Evolutionary conservation across 176 grass and related monocot genomes (phyloP), one percentile per base, ranked within the genome.

Genomic region (Oryza glaberrima): DNA sequence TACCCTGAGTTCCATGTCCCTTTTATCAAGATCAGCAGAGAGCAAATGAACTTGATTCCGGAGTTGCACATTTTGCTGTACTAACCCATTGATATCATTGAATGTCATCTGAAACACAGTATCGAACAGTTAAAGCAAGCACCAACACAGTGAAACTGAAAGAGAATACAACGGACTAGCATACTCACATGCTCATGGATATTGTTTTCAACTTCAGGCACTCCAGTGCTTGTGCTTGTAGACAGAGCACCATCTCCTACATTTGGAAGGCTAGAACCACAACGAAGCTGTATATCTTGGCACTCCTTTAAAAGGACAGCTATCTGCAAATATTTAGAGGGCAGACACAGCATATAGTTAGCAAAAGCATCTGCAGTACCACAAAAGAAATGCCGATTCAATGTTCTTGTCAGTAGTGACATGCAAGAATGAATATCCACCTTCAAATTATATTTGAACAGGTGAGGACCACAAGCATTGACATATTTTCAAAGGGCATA

Each of bases 241-340:
- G 89, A 88, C 87, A 83, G 38, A 77, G 82, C 73, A 86, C 38
- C 75, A 70, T 75, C 72, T 26, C 22, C 80, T 63, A 44, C 65
- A 81, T 65, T 65, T 45, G 72, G 40, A 88, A 85, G 81, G 48
- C 51, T 84, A 86, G 86, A 87, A 84, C 96, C 94, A 84, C 94
- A 99, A 66, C 94, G 93, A 76, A 96, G 76, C 84, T 99, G 96
- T 83, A 99, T 86, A 83, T 99, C 91, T 91, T 94, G 93, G 69
- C 94, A 99, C 79, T 99, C 96, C 82, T 99, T 99, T 77, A 99
- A 78, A 65, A 99, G 90, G 49, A 99, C 79, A 89, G 94, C 69
- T 5, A 99, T 73, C 96, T 99, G 81, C 5, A 75, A 78, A 66
- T 65, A 75, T 71, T 56, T 20, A 81, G 11, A 80, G 17, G 60